Evolutionary conservation across 768 basidiomycete species (phyloP).

Genomic region (Tulasnella sp.): DNA sequence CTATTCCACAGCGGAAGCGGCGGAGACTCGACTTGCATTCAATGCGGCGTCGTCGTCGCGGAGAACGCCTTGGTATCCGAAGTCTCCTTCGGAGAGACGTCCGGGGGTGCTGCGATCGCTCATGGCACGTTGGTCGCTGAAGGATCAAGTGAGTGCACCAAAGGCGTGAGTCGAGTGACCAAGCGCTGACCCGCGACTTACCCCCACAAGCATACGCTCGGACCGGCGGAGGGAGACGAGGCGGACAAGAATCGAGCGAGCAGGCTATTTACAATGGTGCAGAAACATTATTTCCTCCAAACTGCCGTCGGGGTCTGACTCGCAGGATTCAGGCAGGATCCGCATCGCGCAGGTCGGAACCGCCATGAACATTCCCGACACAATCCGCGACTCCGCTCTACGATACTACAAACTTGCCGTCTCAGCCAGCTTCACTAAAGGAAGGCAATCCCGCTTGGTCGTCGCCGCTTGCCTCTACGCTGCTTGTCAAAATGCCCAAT

Average conservation of each 20-base stretch:
- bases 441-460: slow-evolving; percentile 88
- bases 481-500: slow-evolving; percentile 89
- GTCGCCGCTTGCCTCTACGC: slow-evolving; percentile 96
- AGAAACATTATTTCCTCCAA: slow-evolving; percentile 40
- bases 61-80: slow-evolving; percentile 94
- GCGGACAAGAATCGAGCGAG: slow-evolving; percentile 80
- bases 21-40: slow-evolving; percentile 81
- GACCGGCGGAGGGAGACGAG: slow-evolving; percentile 79
- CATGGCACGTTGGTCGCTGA: slow-evolving; percentile 91
- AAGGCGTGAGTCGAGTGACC: neutral
- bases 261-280: slow-evolving; percentile 89
- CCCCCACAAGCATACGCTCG: slow-evolving; percentile 67
- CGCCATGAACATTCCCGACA: slow-evolving; percentile 75
- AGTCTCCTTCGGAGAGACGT: slow-evolving; percentile 92
- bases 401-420: slow-evolving; percentile 93
- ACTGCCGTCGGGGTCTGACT: neutral
- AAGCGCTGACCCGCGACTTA: neutral
- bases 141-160: slow-evolving; percentile 75
- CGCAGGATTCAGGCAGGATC: slow-evolving; percentile 60
- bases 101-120: slow-evolving; percentile 90
- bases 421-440: slow-evolving; percentile 91
- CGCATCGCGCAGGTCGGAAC: slow-evolving; percentile 84
- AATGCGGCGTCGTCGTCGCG: slow-evolving; percentile 88
- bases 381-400: slow-evolving; percentile 77
- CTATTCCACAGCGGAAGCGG: slow-evolving; percentile 66